Percentiles rank a stretch among this genome's conserved stretches.
Conservation (phyloP, 768 basidiomycete species). For the Naematelia aurantialba region DNA sequence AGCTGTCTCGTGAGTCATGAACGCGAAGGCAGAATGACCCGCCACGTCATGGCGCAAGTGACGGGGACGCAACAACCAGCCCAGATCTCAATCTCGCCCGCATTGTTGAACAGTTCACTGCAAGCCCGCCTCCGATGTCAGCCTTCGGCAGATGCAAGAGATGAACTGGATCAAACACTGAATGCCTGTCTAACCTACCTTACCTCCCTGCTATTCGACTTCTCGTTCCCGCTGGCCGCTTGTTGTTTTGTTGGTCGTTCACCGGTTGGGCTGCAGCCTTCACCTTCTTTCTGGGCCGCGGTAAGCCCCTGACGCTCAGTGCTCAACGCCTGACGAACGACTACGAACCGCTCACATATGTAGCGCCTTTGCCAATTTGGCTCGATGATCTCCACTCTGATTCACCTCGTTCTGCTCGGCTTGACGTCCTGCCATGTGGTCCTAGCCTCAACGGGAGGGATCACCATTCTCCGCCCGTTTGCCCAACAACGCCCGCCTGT, state of each 20-base stretch:
- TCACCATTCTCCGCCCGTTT: slow-evolving; percentile 55
- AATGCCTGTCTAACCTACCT: background rate
- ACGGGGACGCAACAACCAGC: slow-evolving; percentile 6
- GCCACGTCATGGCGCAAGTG: too few species aligned
- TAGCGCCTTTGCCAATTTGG: background rate
- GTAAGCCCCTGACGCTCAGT: too few species aligned
- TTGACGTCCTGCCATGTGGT: background rate
- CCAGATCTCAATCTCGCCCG: slow-evolving; percentile 15
- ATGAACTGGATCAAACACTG: background rate
- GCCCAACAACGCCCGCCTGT: slow-evolving; percentile 71
- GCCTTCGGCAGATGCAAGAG: too few species aligned
- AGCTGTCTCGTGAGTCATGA: too few species aligned
- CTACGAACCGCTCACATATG: background rate
- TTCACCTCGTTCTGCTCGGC: background rate
- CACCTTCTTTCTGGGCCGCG: too few species aligned
- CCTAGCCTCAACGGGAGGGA: background rate
- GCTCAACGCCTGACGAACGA: too few species aligned
- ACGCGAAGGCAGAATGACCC: too few species aligned
- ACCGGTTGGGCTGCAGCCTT: too few species aligned
- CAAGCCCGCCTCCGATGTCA: too few species aligned
- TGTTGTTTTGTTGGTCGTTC: background rate
- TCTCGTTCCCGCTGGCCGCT: background rate
- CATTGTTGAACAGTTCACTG: background rate
- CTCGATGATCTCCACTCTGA: background rate
- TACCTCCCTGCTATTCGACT: background rate